These are phyloP conservation scores for Lithospermum erythrorhizon DNA, from an alignment of 257 asterid species.

Conservation along the genomic window DNA sequence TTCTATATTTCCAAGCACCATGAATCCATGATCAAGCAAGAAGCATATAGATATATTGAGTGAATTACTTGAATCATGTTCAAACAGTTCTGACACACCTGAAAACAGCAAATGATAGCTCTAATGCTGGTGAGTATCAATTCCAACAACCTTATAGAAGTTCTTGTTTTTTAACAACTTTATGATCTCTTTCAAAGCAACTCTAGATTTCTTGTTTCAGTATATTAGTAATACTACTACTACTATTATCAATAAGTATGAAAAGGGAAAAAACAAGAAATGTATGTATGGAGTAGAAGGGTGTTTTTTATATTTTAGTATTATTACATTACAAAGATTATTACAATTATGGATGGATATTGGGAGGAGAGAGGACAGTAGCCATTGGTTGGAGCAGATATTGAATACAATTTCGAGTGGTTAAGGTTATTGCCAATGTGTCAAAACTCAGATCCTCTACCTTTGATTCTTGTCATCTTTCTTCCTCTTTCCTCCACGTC, in stretches of 20 bases:
- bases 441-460: slow-evolving; percentile 4
- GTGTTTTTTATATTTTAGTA: background rate
- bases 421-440: slow-evolving; percentile 6
- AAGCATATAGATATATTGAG: too few relatives aligned
- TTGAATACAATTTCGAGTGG: slow-evolving; percentile 47
- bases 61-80: too few relatives aligned
- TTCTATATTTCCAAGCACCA: too few relatives aligned
- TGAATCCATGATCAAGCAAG: too few relatives aligned
- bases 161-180: too few relatives aligned
- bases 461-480: background rate
- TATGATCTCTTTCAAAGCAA: too few relatives aligned
- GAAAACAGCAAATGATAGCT: background rate
- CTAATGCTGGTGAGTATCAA: too few relatives aligned
- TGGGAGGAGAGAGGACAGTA: slow-evolving; percentile 15
- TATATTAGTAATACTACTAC: too few relatives aligned
- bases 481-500: background rate
- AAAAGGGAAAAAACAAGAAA: background rate
- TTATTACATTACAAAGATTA: background rate
- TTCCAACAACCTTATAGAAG: too few relatives aligned
- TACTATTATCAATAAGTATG: too few relatives aligned
- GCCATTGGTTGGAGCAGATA: slow-evolving; percentile 52
- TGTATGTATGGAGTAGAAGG: slow-evolving; percentile 4
- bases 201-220: too few relatives aligned
- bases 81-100: background rate
- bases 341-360: slow-evolving; percentile 5